Evolutionary conservation across 768 basidiomycete genomes (phyloP).

Genomic region (Lepiota brunneoincarnata): DNA sequence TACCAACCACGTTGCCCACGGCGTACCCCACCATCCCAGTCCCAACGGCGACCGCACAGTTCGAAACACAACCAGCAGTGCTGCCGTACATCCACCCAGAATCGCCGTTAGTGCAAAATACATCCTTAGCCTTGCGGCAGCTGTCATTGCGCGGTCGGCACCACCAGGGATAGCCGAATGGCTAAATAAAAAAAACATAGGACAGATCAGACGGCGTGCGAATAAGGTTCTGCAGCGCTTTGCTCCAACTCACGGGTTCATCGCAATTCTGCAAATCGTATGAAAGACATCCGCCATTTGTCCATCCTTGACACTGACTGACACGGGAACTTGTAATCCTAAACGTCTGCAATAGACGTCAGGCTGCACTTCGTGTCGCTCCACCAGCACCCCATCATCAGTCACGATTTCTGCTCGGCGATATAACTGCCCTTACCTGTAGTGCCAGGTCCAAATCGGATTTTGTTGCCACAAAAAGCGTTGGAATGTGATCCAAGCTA

Average conservation of each 20-base stretch:
- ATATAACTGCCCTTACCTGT: slow-evolving; percentile 50
- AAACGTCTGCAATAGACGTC: slow-evolving; percentile 93
- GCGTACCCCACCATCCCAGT: slow-evolving; percentile 50
- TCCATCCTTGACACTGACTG: slow-evolving; percentile 86
- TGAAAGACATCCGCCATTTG: slow-evolving; percentile 88
- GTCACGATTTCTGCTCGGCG: not conserved
- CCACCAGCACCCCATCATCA: slow-evolving; percentile 2
- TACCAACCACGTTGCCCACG: slow-evolving; percentile 68
- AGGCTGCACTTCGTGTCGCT: slow-evolving; percentile 98
- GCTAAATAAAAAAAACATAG: slow-evolving; percentile 30
- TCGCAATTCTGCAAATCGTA: slow-evolving; percentile 77
- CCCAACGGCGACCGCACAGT: slow-evolving; percentile 57
- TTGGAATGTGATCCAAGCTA: slow-evolving; percentile 91
- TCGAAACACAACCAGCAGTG: slow-evolving; percentile 67
- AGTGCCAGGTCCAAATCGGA: slow-evolving; percentile 95
- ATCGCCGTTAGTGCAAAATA: slow-evolving; percentile 73
- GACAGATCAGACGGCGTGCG: slow-evolving; percentile 26
- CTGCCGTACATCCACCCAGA: slow-evolving; percentile 73
- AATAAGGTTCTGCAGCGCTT: slow-evolving; percentile 18
- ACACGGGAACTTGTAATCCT: slow-evolving; percentile 89
- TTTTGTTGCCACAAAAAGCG: slow-evolving; percentile 97
- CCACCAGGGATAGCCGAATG: slow-evolving; percentile 76
- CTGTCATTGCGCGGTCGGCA: slow-evolving; percentile 72
- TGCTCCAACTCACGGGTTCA: slow-evolving; percentile 70
- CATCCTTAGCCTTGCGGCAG: slow-evolving; percentile 64